A percentile compares a stretch with the other conserved stretches of the same genome.
These are phyloP conservation scores for Chalciporus sp. DNA, from an alignment of 1,284 basidiomycete genomes.

Conservation along the genomic window DNA sequence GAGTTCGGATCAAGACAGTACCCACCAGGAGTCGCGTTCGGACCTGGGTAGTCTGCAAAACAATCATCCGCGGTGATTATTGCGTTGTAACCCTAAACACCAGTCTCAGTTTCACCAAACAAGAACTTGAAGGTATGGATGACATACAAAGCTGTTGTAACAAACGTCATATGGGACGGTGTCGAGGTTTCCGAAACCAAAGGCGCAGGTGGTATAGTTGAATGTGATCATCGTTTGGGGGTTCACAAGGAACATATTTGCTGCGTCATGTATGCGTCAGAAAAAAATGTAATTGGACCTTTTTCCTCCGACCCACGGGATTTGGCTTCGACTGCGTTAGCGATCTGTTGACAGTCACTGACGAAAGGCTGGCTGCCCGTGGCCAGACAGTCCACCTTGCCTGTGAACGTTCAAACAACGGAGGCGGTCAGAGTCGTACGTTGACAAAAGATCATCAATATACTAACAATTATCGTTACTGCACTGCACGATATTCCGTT, in stretches of 20 bases:
- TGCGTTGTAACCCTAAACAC: background rate
- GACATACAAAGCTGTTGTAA: background rate
- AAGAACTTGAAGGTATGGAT: background rate
- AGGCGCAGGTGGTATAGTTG: background rate
- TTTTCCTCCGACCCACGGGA: background rate
- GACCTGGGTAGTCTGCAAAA: background rate
- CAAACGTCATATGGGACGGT: background rate
- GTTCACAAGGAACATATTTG: background rate
- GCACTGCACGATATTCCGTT: background rate
- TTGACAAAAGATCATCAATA: background rate
- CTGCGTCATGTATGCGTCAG: background rate
- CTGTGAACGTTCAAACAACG: background rate
- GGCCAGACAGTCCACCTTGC: background rate
- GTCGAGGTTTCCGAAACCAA: background rate
- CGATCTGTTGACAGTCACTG: background rate
- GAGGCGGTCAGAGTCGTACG: background rate
- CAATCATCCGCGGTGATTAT: background rate
- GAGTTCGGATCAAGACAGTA: background rate
- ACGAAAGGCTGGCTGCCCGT: background rate
- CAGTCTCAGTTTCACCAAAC: background rate
- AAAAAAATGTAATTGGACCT: too few relatives aligned
- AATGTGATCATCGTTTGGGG: background rate
- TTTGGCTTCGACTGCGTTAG: background rate
- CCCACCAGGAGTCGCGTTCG: background rate
- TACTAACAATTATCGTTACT: background rate